Base-by-base conservation (phyloP, 2,329 filamentous ascomycete genomes). In the Cladophialophora exuberans region DNA sequence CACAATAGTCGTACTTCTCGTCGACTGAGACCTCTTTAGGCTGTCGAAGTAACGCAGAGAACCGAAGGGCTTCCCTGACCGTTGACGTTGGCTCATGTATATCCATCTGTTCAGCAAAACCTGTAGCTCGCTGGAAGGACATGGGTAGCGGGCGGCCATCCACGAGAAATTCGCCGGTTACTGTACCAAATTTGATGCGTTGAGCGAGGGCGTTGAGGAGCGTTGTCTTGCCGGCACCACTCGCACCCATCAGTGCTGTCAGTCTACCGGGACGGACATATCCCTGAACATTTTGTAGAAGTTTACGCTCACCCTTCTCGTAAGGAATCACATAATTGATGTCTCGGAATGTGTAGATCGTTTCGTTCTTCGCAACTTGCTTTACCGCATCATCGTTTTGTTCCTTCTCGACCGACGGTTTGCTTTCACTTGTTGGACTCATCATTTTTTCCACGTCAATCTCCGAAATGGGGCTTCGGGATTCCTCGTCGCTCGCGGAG, bases 331-430 rank as follows among this genome's bases (percentile, higher is more conserved):
- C 81, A 68, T 96, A 96, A 66, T 86, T 89, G 57, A 97, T 83
- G 61, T 88, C 79, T 68, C 93, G 88, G 88, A 90, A 96, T 0
- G 91, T 96, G 56, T 96, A 79, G n/a, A 90, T 77, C 30, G 85
- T 83, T 45, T 87, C 83, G 57, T 86, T 86, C 64, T 81, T 83
- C 1, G 82, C 81, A 11, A 87, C 79, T 2, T 76, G 76, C 28
- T 78, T 70, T 38, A 77, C 68, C 0, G 64, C 33, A 18, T 25
- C 33, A 3, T 56, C 41, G 20, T 57, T 51, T 28, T 50, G 62
- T 36, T 65, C 70, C 48, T 72, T 66, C 41, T 65, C 62, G 9
- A 62, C 61, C 17, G 57, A 61, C 39, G 63, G 59, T 17, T 63
- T 66, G 13, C 64, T 66, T 22, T 66, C 62, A 50, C 23, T 66